These are phyloP conservation scores for Cochlearia excelsa DNA, from an alignment of 345 rosid genomes.

Conservation along the genomic window DNA sequence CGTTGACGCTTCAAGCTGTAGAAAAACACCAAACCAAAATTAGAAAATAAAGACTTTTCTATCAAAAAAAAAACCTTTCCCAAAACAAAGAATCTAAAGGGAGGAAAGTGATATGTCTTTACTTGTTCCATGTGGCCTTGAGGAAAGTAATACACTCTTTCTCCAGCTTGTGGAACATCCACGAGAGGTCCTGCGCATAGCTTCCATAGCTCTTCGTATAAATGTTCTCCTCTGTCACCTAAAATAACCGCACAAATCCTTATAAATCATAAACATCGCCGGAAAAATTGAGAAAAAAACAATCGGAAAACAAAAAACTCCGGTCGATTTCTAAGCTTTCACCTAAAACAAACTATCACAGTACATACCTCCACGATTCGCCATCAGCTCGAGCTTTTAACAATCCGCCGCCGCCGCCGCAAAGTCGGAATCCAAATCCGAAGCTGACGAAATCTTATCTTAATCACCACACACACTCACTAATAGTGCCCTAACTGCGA, in stretches of 20 bases:
- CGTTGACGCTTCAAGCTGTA: slow-evolving; percentile 84
- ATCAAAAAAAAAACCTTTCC: not conserved
- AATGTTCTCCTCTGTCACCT: slow-evolving; percentile 41
- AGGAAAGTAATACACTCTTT: slow-evolving; percentile 79
- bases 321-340: slow-evolving; percentile 14
- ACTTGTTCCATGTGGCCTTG: slow-evolving; percentile 99
- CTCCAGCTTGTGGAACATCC: slow-evolving; percentile 58
- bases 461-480: not conserved
- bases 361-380: slow-evolving; percentile 50
- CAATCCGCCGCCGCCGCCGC: slow-evolving; percentile 6
- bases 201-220: slow-evolving; percentile 77
- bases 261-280: slow-evolving; percentile 10
- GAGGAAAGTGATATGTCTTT: not conserved
- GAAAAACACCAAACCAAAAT: slow-evolving; percentile 26
- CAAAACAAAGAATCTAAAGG: slow-evolving; percentile 21
- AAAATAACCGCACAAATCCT: slow-evolving; percentile 6
- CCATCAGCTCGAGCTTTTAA: slow-evolving; percentile 39
- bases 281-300: slow-evolving; percentile 6
- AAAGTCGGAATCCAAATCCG: slow-evolving; percentile 7
- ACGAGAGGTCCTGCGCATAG: slow-evolving; percentile 84
- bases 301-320: slow-evolving; percentile 2
- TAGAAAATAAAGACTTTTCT: slow-evolving; percentile 11
- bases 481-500: slow-evolving; percentile 14
- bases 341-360: slow-evolving; percentile 20
- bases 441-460: slow-evolving; percentile 2